A percentile compares a stretch with the other conserved stretches of the same genome.
phyloP scores from a whole-genome alignment of 306 rosid species.

The Oxytropis ochrocephala region DNA sequence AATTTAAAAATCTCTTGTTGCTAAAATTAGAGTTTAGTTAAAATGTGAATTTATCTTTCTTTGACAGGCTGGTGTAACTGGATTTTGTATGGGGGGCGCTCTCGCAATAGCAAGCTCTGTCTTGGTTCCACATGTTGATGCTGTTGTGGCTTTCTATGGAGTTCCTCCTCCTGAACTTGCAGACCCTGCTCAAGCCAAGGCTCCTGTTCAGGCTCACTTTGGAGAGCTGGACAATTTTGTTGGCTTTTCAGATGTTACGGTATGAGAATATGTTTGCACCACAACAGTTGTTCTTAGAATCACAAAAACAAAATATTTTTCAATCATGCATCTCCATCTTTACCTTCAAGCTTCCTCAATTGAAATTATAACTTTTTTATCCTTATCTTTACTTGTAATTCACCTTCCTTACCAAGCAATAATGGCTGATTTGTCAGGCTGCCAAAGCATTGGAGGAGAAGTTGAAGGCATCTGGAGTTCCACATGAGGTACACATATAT shows the following conservation, averaged over 20 bases:
- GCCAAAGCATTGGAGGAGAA: constrained; percentile 83
- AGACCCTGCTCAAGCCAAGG: constrained; percentile 83
- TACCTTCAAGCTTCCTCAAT: not conserved
- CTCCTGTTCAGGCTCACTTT: constrained; percentile 92
- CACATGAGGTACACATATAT: constrained; percentile 72
- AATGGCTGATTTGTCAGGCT: constrained; percentile 52
- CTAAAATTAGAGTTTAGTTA: not conserved
- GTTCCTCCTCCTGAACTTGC: constrained; percentile 86
- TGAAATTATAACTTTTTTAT: not conserved
- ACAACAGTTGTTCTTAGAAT: no score
- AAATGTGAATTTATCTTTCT: constrained; percentile 4
- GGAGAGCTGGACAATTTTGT: constrained; percentile 85
- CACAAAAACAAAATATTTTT: not conserved
- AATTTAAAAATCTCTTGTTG: not conserved
- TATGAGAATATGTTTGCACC: constrained; percentile 28
- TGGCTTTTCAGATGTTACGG: constrained; percentile 92
- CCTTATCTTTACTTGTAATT: not conserved
- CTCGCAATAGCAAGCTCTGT: constrained; percentile 96
- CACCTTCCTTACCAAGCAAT: not conserved
- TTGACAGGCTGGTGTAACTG: constrained; percentile 85
- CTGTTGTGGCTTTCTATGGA: constrained; percentile 91
- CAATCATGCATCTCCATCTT: not conserved
- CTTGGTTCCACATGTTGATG: constrained; percentile 72
- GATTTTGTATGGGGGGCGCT: constrained; percentile 99
- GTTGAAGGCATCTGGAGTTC: constrained; percentile 77